phyloP scores from a whole-genome alignment of 2,329 filamentous ascomycete species.

The Scedosporium boydii region DNA sequence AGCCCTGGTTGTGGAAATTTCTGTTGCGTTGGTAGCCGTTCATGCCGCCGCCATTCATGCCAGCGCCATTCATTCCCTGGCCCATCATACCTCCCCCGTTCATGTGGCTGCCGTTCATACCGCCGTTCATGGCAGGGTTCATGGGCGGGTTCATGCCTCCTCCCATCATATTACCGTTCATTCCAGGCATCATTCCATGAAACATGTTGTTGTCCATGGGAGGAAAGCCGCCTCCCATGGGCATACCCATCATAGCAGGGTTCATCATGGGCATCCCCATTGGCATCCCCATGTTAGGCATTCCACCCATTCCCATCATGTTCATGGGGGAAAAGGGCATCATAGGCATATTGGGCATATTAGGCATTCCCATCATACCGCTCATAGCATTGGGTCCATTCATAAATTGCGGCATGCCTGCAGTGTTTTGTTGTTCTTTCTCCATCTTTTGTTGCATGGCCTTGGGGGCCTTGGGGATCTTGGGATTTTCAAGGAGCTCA shows the following conservation, averaged over 20 bases:
- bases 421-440: slow-evolving; percentile 31
- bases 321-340: slow-evolving; percentile 17
- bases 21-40: slow-evolving; percentile 12
- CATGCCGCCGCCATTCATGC: slow-evolving; percentile 21
- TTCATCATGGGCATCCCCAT: slow-evolving; percentile 9
- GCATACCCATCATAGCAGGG: slow-evolving; percentile 28
- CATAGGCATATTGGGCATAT: slow-evolving; percentile 28
- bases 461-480: slow-evolving; percentile 54
- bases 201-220: slow-evolving; percentile 20
- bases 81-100: slow-evolving; percentile 24
- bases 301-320: slow-evolving; percentile 24
- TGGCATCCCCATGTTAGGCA: slow-evolving; percentile 32
- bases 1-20: slow-evolving; percentile 17
- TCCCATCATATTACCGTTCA: slow-evolving; percentile 15
- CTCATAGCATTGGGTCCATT: slow-evolving; percentile 21
- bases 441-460: slow-evolving; percentile 51
- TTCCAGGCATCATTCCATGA: slow-evolving; percentile 13
- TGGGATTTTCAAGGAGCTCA: slow-evolving; percentile 54
- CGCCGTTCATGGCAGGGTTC: slow-evolving; percentile 17
- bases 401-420: slow-evolving; percentile 31
- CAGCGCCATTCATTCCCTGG: slow-evolving; percentile 19
- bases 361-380: slow-evolving; percentile 27
- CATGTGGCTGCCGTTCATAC: slow-evolving; percentile 16
- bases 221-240: slow-evolving; percentile 15
- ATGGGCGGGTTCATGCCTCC: slow-evolving; percentile 22